Conservation (phyloP, 495 filamentous ascomycete genomes). For the Talaromyces ruber region DNA sequence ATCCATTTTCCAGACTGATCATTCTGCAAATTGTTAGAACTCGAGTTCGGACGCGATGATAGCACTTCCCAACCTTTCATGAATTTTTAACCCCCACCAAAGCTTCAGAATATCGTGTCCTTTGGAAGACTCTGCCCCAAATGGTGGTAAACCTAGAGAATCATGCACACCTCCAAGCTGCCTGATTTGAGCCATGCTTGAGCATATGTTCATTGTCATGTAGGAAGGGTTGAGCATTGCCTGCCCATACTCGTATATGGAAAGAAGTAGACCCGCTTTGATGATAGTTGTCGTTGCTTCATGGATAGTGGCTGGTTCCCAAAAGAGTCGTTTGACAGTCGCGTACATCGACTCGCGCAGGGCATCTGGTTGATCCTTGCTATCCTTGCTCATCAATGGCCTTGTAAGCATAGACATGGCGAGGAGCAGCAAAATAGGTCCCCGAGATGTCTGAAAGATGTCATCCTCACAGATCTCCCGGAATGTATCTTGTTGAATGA, state of each 20-base stretch:
- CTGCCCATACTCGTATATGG: conserved; percentile 3
- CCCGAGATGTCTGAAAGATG: neutral
- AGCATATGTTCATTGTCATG: neutral
- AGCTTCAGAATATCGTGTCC: neutral
- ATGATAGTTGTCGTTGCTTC: neutral
- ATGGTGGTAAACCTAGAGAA: neutral
- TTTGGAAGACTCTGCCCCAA: neutral
- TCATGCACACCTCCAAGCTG: neutral
- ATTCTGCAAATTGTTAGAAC: neutral
- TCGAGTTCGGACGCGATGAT: neutral
- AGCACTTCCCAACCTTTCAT: conserved; percentile 1
- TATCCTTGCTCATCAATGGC: neutral
- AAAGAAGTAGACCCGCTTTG: conserved; percentile 1
- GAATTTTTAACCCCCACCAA: conserved; percentile 1
- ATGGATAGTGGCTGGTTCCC: neutral
- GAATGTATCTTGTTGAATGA: conserved; percentile 3
- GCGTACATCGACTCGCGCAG: neutral
- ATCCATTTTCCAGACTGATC: conserved; percentile 3
- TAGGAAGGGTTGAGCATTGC: conserved; percentile 1
- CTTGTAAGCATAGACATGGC: conserved; percentile 1
- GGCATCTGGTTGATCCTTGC: neutral
- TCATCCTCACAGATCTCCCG: neutral
- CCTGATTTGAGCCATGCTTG: conserved; percentile 1
- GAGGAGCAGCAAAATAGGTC: neutral
- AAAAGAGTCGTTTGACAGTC: neutral